phyloP scores from a whole-genome alignment of 768 basidiomycete species.

The Multifurca ochricompacta region DNA sequence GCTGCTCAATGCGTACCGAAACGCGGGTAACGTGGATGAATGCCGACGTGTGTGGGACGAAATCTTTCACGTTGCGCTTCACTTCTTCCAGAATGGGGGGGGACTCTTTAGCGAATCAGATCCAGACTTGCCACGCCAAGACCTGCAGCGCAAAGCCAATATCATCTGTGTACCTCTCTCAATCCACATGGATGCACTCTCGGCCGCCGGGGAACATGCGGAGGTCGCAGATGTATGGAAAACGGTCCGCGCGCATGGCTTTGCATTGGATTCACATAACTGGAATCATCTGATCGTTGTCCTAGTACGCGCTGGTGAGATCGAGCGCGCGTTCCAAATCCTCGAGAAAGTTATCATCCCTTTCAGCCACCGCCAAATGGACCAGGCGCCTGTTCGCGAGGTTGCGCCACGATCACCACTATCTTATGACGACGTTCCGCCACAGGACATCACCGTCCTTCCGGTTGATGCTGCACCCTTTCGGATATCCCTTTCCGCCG shows the following conservation, averaged over 20 bases:
- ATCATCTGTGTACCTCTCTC: constrained; percentile 73
- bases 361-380: constrained; percentile 32
- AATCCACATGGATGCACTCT: constrained; percentile 71
- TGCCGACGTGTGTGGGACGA: constrained; percentile 61
- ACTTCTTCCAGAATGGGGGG: constrained; percentile 30
- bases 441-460: constrained; percentile 4
- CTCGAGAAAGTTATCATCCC: constrained; percentile 71
- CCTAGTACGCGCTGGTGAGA: constrained; percentile 70
- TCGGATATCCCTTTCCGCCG: neutral
- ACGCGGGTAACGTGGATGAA: constrained; percentile 43
- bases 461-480: constrained; percentile 14
- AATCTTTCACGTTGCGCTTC: constrained; percentile 51
- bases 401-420: constrained; percentile 24
- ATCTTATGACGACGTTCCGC: constrained; percentile 21
- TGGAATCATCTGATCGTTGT: constrained; percentile 82
- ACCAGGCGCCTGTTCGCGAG: constrained; percentile 15
- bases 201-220: constrained; percentile 49
- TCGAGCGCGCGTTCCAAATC: constrained; percentile 78
- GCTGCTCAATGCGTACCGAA: constrained; percentile 68
- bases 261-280: constrained; percentile 80
- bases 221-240: constrained; percentile 64
- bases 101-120: constrained; percentile 28
- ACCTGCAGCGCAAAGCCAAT: constrained; percentile 35
- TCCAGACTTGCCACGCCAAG: constrained; percentile 17
- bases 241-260: constrained; percentile 50